Evolutionary conservation across 805 yeast species (phyloP), one percentile per base, ranked within the genome.

Genomic region (Zygoascus flipseniorum): DNA sequence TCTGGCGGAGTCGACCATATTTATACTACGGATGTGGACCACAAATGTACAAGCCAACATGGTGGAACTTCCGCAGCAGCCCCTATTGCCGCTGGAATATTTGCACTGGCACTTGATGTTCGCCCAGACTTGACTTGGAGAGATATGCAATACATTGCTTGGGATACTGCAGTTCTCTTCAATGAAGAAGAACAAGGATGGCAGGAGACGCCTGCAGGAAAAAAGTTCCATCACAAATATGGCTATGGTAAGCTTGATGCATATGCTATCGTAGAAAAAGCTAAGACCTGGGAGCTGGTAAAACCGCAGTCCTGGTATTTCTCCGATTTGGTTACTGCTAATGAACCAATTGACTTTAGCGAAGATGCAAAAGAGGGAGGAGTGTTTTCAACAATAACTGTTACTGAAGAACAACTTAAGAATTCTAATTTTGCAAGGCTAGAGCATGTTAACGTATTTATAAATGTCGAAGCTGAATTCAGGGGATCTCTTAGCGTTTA

Each of bases 11-110:
- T 87, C 37, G 96, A 88, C 64, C 85, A 81, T 63, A 92, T 93
- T 54, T 90, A 86, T 64, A 86, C 98, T 6, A 86, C 97, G 1
- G 96, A 87, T 65, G 76, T 87, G 44, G 75, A 82, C 49, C 76
- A 77, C 6, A 69, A 72, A 59, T 93, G 99, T 68, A 73, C 95
- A 1, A 76, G 76, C 41, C 68, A 61, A 26, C 99, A 93, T 68
- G 97, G 97, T 10, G 99, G 99, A 19, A 93, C 99, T 0, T 92
- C 98, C 20, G 99, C 99, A 0, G 97, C 99, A 14, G 99, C 99
- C 0, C 99, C 99, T 0, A 75, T 93, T 53, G 98, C 97, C 0
- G 97, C 98, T 0, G 99, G 98, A n/a, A 77, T 93, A 1, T 89
- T 86, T 66, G 80, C 97, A 0, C 73, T 93, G 51, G 87, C 87